These are phyloP conservation scores for Stephania japonica DNA, from an alignment of 164 flowering plant genomes.

Conservation along the genomic window DNA sequence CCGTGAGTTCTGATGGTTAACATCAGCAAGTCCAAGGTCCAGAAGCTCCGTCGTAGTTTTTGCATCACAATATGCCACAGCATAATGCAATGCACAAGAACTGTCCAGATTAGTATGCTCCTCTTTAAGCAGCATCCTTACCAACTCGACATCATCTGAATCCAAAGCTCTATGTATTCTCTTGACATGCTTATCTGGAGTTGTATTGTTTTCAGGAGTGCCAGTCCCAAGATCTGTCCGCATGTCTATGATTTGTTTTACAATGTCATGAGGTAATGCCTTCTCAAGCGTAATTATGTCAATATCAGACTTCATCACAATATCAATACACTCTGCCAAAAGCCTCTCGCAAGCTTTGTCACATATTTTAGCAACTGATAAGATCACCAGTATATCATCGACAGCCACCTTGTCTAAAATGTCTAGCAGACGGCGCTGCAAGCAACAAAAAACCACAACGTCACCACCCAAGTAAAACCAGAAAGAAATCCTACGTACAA, in stretches of 20 bases:
- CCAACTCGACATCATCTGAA: slow-evolving; percentile 88
- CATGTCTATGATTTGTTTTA: slow-evolving; percentile 43
- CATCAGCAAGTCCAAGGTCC: slow-evolving; percentile 81
- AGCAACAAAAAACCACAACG: neutral
- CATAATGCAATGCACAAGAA: slow-evolving; percentile 87
- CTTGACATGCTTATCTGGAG: slow-evolving; percentile 72
- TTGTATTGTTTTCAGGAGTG: slow-evolving; percentile 27
- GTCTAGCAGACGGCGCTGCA: slow-evolving; percentile 60
- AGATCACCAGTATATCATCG: slow-evolving; percentile 64
- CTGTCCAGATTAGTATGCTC: slow-evolving; percentile 70
- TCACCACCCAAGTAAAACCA: neutral
- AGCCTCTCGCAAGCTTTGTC: slow-evolving; percentile 46
- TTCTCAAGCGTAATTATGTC: slow-evolving; percentile 71
- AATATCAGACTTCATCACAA: slow-evolving; percentile 54
- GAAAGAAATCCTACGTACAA: neutral
- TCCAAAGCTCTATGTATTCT: slow-evolving; percentile 86
- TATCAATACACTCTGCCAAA: slow-evolving; percentile 40
- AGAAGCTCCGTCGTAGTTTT: slow-evolving; percentile 76
- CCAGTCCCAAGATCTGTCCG: slow-evolving; percentile 37
- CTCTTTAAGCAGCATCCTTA: slow-evolving; percentile 73
- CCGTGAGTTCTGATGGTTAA: slow-evolving; percentile 54
- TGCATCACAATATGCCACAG: slow-evolving; percentile 82
- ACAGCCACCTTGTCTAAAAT: slow-evolving; percentile 60
- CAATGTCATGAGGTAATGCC: slow-evolving; percentile 43
- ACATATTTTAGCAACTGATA: slow-evolving; percentile 64